Evolutionary conservation across 108 stramenopile genomes (phyloP).

Genomic region (Schizochytrium sp.): DNA sequence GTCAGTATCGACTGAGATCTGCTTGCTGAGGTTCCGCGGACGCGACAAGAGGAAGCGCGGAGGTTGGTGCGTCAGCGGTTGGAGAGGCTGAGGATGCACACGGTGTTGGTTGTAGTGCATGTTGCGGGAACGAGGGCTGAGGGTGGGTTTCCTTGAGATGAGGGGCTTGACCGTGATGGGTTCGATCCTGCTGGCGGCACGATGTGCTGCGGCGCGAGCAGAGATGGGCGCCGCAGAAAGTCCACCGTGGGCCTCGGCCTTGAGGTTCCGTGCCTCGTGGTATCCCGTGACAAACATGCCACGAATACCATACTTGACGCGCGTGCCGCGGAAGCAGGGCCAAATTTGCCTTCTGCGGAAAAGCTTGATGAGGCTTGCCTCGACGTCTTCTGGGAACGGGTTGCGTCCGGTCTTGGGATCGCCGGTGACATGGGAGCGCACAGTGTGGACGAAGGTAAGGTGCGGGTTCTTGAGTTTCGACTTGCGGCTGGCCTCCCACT

Average conservation of each 20-base stretch:
- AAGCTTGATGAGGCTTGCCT: neutral
- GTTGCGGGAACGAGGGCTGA: neutral
- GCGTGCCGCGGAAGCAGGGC: constrained; percentile 12
- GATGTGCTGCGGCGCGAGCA: too few relatives aligned
- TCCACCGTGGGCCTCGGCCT: neutral
- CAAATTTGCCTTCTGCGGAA: neutral
- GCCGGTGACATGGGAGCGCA: neutral
- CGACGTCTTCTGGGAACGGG: neutral
- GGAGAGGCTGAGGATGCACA: too few relatives aligned
- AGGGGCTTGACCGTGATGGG: neutral
- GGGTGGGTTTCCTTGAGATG: neutral
- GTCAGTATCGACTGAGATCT: neutral
- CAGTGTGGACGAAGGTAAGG: neutral
- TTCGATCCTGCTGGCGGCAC: neutral
- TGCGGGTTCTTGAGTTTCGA: constrained; percentile 5
- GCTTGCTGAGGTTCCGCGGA: neutral
- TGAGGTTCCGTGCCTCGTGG: neutral
- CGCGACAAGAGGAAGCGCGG: neutral
- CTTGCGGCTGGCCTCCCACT: neutral
- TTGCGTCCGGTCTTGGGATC: neutral
- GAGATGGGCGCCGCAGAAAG: too few relatives aligned
- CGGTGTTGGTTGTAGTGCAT: too few relatives aligned
- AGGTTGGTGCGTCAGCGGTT: too few relatives aligned
- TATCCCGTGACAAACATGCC: neutral
- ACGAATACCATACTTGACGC: neutral